Evolutionary conservation across 2,329 filamentous ascomycete genomes (phyloP).

Genomic region (Calcarisporium arbuscula): DNA sequence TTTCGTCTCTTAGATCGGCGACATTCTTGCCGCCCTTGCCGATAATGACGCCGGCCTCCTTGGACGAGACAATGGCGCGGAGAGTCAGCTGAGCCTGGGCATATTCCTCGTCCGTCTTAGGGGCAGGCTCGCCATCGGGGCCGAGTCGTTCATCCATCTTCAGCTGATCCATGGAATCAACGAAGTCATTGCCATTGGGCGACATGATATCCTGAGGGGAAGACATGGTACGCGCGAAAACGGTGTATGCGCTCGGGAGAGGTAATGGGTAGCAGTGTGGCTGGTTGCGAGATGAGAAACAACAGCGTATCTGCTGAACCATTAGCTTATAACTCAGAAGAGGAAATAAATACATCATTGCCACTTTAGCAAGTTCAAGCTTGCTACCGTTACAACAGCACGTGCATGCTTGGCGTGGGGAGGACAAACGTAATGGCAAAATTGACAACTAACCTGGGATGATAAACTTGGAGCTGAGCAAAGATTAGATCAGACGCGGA

Average conservation of each 20-base stretch:
- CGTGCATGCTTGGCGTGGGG: no score
- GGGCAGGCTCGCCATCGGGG: constrained; percentile 69
- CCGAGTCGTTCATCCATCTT: constrained; percentile 61
- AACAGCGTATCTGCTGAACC: no score
- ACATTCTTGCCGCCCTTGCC: constrained; percentile 99
- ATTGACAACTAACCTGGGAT: no score
- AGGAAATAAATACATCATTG: no score
- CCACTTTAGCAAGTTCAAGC: no score
- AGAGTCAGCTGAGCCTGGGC: constrained; percentile 87
- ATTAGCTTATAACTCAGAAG: no score
- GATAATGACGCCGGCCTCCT: constrained; percentile 98
- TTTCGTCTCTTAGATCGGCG: constrained; percentile 92
- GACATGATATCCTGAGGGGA: constrained; percentile 50
- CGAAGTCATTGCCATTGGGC: constrained; percentile 54
- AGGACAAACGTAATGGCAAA: no score
- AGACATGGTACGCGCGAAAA: constrained; percentile 46
- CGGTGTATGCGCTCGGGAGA: constrained; percentile 11
- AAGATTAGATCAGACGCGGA: no score
- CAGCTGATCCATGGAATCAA: constrained; percentile 58
- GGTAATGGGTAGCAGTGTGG: constrained; percentile 10
- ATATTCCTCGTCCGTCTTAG: constrained; percentile 96
- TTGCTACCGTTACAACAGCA: no score
- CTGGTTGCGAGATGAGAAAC: constrained; percentile 1
- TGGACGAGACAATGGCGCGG: constrained; percentile 95
- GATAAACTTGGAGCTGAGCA: no score